Evolutionary conservation across 306 rosid species (phyloP).

Genomic region (Gynostemma pentaphyllum): DNA sequence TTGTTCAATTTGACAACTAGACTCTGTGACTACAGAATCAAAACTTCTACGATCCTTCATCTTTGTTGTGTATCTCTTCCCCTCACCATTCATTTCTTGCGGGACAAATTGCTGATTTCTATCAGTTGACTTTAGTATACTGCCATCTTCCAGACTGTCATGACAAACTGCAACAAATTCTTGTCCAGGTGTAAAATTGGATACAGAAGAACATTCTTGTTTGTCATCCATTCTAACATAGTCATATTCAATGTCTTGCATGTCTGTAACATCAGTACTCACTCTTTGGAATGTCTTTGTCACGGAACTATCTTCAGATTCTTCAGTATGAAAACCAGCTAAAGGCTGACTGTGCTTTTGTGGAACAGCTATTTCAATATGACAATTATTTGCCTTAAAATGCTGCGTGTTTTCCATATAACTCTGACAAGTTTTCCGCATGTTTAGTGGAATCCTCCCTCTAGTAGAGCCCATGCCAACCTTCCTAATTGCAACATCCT

Average conservation of each 20-base stretch:
- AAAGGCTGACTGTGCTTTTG: constrained; percentile 21
- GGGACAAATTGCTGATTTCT: constrained; percentile 29
- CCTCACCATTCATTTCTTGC: constrained; percentile 31
- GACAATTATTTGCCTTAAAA: constrained; percentile 61
- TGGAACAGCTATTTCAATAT: constrained; percentile 58
- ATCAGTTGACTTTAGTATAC: constrained; percentile 24
- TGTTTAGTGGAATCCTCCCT: constrained; percentile 46
- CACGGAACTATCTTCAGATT: constrained; percentile 67
- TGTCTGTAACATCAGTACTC: constrained; percentile 50
- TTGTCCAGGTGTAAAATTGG: constrained; percentile 38
- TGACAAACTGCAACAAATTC: constrained; percentile 38
- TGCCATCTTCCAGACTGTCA: constrained; percentile 31
- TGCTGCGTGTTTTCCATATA: constrained; percentile 27
- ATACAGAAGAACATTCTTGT: constrained; percentile 65
- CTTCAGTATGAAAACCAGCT: constrained; percentile 45
- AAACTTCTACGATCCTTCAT: constrained; percentile 47
- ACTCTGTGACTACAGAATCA: constrained; percentile 50
- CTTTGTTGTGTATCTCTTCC: constrained; percentile 29
- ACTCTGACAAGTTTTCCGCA: constrained; percentile 35
- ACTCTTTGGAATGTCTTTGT: constrained; percentile 53
- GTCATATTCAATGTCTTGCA: constrained; percentile 45
- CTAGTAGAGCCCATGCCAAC: constrained; percentile 21
- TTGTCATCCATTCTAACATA: constrained; percentile 68
- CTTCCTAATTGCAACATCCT: constrained; percentile 30
- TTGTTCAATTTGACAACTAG: constrained; percentile 32